phyloP scores from a whole-genome alignment of 2,329 filamentous ascomycete species.

The Waltergamsia citrina region DNA sequence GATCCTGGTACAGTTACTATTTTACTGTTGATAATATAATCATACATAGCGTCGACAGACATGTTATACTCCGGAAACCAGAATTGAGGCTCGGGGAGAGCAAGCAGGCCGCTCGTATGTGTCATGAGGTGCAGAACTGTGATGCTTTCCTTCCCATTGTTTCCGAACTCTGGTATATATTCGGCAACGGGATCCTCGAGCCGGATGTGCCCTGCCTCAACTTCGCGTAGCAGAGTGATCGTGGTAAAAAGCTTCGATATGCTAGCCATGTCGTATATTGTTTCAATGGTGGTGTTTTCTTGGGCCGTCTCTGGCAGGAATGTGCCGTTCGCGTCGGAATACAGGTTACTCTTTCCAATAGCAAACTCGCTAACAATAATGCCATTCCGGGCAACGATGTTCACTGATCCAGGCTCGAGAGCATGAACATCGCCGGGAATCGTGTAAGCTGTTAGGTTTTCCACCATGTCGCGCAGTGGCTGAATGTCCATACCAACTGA shows the following conservation, averaged over 20 bases:
- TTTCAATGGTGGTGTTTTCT: conserved; percentile 18
- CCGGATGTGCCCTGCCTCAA: conserved; percentile 14
- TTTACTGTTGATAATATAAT: conserved; percentile 12
- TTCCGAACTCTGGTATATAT: conserved; percentile 19
- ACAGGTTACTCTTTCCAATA: conserved; percentile 13
- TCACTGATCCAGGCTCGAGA: conserved; percentile 14
- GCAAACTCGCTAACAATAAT: conserved; percentile 16
- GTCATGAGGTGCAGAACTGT: conserved; percentile 21
- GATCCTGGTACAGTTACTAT: no score
- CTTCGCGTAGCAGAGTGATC: conserved; percentile 17
- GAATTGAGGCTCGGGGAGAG: conserved; percentile 15
- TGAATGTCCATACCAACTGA: conserved; percentile 19
- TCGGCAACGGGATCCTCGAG: conserved; percentile 17
- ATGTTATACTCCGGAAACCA: conserved; percentile 12
- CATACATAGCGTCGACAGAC: conserved; percentile 14
- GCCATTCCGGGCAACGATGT: conserved; percentile 11
- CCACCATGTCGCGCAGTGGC: conserved; percentile 12
- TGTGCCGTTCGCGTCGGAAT: conserved; percentile 18
- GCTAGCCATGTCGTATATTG: conserved; percentile 28
- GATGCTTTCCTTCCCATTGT: conserved; percentile 20
- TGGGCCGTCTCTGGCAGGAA: conserved; percentile 12
- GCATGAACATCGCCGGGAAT: conserved; percentile 7
- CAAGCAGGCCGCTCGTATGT: conserved; percentile 20
- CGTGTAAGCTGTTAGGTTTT: conserved; percentile 12
- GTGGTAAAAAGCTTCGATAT: conserved; percentile 26